phyloP scores from a whole-genome alignment of 1,284 basidiomycete genomes.

The Amylostereum chailletii region DNA sequence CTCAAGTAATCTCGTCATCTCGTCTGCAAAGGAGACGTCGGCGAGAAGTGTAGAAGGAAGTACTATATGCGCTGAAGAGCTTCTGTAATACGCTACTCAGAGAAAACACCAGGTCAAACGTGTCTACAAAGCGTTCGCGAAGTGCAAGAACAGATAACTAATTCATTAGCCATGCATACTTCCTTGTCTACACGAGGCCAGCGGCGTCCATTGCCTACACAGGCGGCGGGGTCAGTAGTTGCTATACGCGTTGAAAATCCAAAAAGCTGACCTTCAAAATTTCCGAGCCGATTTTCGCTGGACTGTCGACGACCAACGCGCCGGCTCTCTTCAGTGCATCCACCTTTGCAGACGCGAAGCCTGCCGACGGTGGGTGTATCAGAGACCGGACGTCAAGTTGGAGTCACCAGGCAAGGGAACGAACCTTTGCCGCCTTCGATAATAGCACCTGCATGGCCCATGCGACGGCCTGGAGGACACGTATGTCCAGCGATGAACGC shows the following conservation, averaged over 20 bases:
- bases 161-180: too few species aligned
- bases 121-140: too few species aligned
- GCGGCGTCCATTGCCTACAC: conserved; percentile 76
- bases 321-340: conserved; percentile 91
- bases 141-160: too few species aligned
- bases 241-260: not conserved
- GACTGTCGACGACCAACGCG: conserved; percentile 90
- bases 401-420: conserved; percentile 9
- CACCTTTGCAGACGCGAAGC: conserved; percentile 93
- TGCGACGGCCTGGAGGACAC: conserved; percentile 94
- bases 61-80: too few species aligned
- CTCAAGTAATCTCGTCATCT: too few species aligned
- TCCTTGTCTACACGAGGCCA: conserved; percentile 55
- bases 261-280: conserved; percentile 67
- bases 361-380: conserved; percentile 22
- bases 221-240: conserved; percentile 3
- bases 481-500: conserved; percentile 98
- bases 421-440: conserved; percentile 94
- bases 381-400: not conserved
- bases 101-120: too few species aligned
- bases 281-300: conserved; percentile 85
- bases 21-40: too few species aligned
- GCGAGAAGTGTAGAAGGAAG: too few species aligned
- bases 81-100: too few species aligned
- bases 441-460: conserved; percentile 98